These are phyloP conservation scores for Lachancea sp. DNA, from an alignment of 805 yeast genomes.

Conservation along the genomic window DNA sequence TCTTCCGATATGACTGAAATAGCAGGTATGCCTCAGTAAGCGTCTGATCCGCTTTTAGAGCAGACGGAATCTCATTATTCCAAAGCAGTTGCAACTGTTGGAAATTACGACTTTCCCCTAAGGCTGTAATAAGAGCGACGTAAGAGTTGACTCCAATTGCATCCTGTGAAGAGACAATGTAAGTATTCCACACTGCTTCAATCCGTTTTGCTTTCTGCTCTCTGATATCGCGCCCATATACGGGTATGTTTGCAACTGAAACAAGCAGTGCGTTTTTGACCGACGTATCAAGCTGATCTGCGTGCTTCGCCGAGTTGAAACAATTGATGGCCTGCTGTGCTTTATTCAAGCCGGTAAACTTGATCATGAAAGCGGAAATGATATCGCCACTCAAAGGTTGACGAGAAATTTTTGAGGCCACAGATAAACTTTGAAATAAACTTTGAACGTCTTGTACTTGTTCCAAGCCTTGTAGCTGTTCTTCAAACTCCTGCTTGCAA, in stretches of 20 bases:
- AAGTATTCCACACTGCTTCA: constrained; percentile 31
- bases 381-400: constrained; percentile 13
- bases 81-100: constrained; percentile 20
- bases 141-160: constrained; percentile 17
- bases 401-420: neutral
- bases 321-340: constrained; percentile 18
- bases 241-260: constrained; percentile 21
- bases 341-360: constrained; percentile 16
- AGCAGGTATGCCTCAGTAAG: constrained; percentile 21
- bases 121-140: constrained; percentile 20
- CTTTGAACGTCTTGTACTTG: constrained; percentile 5
- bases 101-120: constrained; percentile 17
- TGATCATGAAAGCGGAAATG: constrained; percentile 22
- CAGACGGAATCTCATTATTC: constrained; percentile 22
- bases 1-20: constrained; percentile 12
- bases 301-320: constrained; percentile 5
- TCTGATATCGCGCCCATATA: constrained; percentile 9
- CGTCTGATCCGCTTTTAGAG: constrained; percentile 14
- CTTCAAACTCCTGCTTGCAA: constrained; percentile 1
- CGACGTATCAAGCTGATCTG: neutral
- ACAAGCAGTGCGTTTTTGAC: constrained; percentile 20
- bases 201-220: constrained; percentile 20
- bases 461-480: neutral
- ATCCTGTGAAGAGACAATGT: constrained; percentile 14
- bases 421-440: constrained; percentile 1